Percentiles rank a stretch among this genome's conserved stretches.
These are phyloP conservation scores for Wallacemonas collosoma DNA, from an alignment of 208 protist species.

Conservation along the genomic window DNA sequence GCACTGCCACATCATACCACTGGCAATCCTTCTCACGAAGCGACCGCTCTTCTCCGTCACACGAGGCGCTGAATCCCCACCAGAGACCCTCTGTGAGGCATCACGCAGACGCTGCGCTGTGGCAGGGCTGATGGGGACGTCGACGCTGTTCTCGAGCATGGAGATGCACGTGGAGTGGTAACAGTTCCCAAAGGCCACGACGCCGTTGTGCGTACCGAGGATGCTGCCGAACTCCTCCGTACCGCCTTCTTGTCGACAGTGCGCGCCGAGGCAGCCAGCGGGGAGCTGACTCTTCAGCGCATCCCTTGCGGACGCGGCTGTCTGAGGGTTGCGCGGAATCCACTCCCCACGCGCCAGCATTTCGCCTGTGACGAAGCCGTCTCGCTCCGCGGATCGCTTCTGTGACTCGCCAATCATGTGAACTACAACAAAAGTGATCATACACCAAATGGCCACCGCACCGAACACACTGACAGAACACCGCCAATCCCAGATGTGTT, in stretches of 20 bases:
- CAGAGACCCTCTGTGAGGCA: not conserved
- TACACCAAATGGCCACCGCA: conserved; percentile 12
- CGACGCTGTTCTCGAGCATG: conserved; percentile 24
- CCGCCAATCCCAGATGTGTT: conserved; percentile 8
- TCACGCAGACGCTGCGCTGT: not conserved
- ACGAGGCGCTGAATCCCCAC: not conserved
- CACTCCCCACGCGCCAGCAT: not conserved
- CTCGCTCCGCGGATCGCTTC: not conserved
- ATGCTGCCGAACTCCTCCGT: conserved; percentile 36
- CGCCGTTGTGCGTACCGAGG: conserved; percentile 48
- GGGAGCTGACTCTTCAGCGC: not conserved
- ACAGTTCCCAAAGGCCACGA: conserved; percentile 77
- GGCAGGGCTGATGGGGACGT: conserved; percentile 10
- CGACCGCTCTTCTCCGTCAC: not conserved
- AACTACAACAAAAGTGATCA: conserved; percentile 11
- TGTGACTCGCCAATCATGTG: conserved; percentile 7
- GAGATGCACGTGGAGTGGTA: conserved; percentile 42
- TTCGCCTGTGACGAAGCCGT: not conserved
- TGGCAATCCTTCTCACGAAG: conserved; percentile 2
- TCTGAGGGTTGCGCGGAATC: not conserved
- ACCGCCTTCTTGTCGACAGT: conserved; percentile 16
- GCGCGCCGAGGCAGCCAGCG: conserved; percentile 1
- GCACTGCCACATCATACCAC: conserved; percentile 85
- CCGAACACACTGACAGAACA: conserved; percentile 15
- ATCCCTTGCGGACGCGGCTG: no score